Percentiles rank a stretch among this genome's conserved stretches.
Evolutionary conservation across 345 rosid species (phyloP).

Genomic region (Cardamine resedifolia): DNA sequence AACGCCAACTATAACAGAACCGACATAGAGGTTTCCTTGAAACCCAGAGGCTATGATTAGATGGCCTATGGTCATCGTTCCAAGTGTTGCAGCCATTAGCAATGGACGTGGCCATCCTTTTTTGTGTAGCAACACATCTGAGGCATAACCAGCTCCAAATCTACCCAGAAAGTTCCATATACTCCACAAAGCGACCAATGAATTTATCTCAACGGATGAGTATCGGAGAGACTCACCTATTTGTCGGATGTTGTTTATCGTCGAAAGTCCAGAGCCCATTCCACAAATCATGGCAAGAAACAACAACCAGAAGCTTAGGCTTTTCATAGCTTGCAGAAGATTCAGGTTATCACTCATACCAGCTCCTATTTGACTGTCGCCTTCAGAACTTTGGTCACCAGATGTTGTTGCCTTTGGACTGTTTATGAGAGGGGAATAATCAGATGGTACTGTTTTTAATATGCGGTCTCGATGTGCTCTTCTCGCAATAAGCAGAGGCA

Average conservation of each 20-base stretch:
- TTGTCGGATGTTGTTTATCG: slow-evolving; percentile 81
- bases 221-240: slow-evolving; percentile 85
- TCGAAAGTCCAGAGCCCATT: slow-evolving; percentile 81
- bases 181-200: slow-evolving; percentile 73
- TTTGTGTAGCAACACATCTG: slow-evolving; percentile 64
- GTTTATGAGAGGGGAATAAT: slow-evolving; percentile 27
- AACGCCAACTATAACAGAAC: slow-evolving; percentile 71
- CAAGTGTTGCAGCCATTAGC: slow-evolving; percentile 68
- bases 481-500: slow-evolving; percentile 59
- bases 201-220: slow-evolving; percentile 52
- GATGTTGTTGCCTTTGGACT: slow-evolving; percentile 38
- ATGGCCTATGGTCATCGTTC: slow-evolving; percentile 61
- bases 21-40: slow-evolving; percentile 55
- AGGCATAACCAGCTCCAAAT: slow-evolving; percentile 75
- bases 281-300: slow-evolving; percentile 79
- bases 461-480: slow-evolving; percentile 51
- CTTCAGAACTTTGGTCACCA: slow-evolving; percentile 23
- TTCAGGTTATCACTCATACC: slow-evolving; percentile 33
- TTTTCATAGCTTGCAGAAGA: slow-evolving; percentile 56
- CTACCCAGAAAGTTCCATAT: slow-evolving; percentile 96
- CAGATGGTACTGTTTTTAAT: slow-evolving; percentile 18
- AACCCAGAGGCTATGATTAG: slow-evolving; percentile 71
- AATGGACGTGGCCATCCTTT: slow-evolving; percentile 75
- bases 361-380: slow-evolving; percentile 11
- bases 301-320: slow-evolving; percentile 66